Conservation (phyloP, 495 filamentous ascomycete genomes). For the Bacidia rubella region DNA sequence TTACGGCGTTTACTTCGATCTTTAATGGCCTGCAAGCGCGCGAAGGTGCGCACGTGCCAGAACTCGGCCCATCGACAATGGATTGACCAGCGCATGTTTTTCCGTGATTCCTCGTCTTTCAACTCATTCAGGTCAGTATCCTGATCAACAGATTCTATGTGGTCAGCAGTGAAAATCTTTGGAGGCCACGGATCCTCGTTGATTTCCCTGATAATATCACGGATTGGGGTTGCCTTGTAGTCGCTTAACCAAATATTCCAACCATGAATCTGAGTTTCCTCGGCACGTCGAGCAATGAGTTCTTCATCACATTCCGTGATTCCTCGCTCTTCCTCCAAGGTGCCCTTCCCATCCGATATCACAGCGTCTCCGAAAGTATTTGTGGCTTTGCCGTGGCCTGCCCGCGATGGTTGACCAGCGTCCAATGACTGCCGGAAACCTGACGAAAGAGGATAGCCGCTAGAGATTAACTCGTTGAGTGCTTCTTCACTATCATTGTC, state of each 20-base stretch:
- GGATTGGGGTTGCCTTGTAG: slow-evolving; percentile 1
- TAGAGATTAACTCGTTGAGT: slow-evolving; percentile 50
- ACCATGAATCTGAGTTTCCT: slow-evolving; percentile 27
- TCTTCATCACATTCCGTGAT: slow-evolving; percentile 37
- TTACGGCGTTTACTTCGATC: slow-evolving; percentile 50
- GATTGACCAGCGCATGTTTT: slow-evolving; percentile 28
- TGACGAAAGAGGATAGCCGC: slow-evolving; percentile 65
- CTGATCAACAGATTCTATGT: slow-evolving; percentile 30
- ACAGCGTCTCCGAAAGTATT: slow-evolving; percentile 48
- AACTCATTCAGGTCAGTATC: slow-evolving; percentile 29
- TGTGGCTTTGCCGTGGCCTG: slow-evolving; percentile 48
- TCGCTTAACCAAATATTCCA: background rate
- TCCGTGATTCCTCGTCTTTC: slow-evolving; percentile 27
- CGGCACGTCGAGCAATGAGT: slow-evolving; percentile 34
- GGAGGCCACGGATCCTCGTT: slow-evolving; percentile 8
- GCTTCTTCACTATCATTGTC: slow-evolving; percentile 57
- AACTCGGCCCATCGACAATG: slow-evolving; percentile 31
- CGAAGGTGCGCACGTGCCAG: slow-evolving; percentile 25
- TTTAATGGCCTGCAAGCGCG: slow-evolving; percentile 41
- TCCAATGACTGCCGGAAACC: slow-evolving; percentile 41
- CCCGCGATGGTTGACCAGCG: slow-evolving; percentile 42
- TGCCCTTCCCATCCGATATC: slow-evolving; percentile 39
- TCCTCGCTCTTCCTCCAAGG: slow-evolving; percentile 30
- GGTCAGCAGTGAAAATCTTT: slow-evolving; percentile 22
- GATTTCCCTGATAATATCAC: slow-evolving; percentile 1